These are phyloP conservation scores for Boletus speciosus DNA, from an alignment of 768 basidiomycete genomes.

Conservation along the genomic window DNA sequence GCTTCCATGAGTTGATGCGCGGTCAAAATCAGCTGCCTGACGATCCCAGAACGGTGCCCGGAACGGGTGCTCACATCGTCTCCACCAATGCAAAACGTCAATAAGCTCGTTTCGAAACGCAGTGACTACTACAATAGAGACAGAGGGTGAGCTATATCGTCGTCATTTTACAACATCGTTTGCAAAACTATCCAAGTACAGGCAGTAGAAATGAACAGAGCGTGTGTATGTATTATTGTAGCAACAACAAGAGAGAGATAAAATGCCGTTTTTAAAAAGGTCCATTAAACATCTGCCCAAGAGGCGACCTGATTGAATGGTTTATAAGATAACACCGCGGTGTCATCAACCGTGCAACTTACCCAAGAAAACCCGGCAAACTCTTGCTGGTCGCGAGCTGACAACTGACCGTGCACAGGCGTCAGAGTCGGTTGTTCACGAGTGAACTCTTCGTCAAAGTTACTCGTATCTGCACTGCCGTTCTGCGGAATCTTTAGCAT, in stretches of 20 bases:
- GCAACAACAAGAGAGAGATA: slow-evolving; percentile 30
- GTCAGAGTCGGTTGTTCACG: slow-evolving; percentile 95
- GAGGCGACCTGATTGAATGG: slow-evolving; percentile 33
- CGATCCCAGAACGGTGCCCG: slow-evolving; percentile 44
- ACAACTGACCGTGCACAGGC: slow-evolving; percentile 92
- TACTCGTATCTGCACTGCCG: slow-evolving; percentile 82
- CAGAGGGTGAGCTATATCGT: slow-evolving; percentile 19
- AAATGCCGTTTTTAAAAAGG: slow-evolving; percentile 22
- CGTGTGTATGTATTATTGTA: slow-evolving; percentile 32
- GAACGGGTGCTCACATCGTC: slow-evolving; percentile 69
- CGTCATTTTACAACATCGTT: slow-evolving; percentile 20
- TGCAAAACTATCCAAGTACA: slow-evolving; percentile 40
- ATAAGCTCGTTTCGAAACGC: slow-evolving; percentile 4
- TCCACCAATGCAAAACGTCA: slow-evolving; percentile 28
- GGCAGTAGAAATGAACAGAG: slow-evolving; percentile 23
- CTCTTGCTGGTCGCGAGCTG: slow-evolving; percentile 86
- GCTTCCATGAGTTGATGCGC: slow-evolving; percentile 76
- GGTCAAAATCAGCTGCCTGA: slow-evolving; percentile 37
- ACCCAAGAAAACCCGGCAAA: slow-evolving; percentile 99
- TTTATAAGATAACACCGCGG: not conserved
- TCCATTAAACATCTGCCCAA: slow-evolving; percentile 55
- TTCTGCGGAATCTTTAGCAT: slow-evolving; percentile 44
- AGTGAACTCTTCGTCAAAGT: slow-evolving; percentile 98
- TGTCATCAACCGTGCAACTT: not conserved
- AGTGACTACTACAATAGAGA: slow-evolving; percentile 1